A percentile compares a stretch with the other conserved stretches of the same genome.
phyloP scores from a whole-genome alignment of 1,284 basidiomycete genomes.

The Trichosporon sp. region DNA sequence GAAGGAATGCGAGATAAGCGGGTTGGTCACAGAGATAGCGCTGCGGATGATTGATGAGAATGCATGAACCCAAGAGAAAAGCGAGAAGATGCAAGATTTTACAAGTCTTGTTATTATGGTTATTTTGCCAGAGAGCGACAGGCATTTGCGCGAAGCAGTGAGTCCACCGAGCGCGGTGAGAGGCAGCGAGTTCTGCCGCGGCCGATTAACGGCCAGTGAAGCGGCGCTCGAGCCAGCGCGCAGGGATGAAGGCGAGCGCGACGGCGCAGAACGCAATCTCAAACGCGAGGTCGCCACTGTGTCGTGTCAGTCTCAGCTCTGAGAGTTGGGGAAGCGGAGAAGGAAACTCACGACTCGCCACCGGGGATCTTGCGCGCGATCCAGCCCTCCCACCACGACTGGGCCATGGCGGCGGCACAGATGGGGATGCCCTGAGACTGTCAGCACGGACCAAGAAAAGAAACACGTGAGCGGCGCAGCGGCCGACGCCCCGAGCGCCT shows the following conservation, averaged over 20 bases:
- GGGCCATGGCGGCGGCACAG: conserved; percentile 43
- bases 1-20: background rate
- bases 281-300: conserved; percentile 40
- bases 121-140: too few relatives aligned
- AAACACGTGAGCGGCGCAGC: background rate
- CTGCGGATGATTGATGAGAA: background rate
- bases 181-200: too few relatives aligned
- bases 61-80: background rate
- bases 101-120: background rate
- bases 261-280: conserved; percentile 27
- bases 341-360: conserved; percentile 34
- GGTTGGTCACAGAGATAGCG: too few relatives aligned
- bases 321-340: background rate
- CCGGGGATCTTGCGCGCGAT: conserved; percentile 41
- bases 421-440: conserved; percentile 40
- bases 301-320: background rate
- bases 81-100: background rate
- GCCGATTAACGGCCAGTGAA: conserved; percentile 34
- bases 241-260: conserved; percentile 29
- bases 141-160: too few relatives aligned
- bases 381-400: conserved; percentile 50
- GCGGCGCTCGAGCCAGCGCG: conserved; percentile 41
- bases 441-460: background rate
- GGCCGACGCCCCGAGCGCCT: background rate
- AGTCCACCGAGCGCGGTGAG: too few relatives aligned